Evolutionary conservation across 805 yeast genomes (phyloP).

Genomic region (Nakazawaea holstii): DNA sequence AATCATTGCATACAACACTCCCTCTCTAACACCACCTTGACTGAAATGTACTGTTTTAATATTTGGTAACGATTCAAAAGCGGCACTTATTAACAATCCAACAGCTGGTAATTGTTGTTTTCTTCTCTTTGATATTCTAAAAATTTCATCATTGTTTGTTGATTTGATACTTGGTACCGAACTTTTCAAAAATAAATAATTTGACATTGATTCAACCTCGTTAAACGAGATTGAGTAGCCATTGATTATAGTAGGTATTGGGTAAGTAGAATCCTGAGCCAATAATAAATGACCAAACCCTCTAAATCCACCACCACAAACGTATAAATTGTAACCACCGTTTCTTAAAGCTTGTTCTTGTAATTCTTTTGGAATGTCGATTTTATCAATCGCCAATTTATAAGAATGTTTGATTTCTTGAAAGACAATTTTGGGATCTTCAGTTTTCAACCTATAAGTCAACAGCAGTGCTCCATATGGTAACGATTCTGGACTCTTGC

Average conservation of each 20-base stretch:
- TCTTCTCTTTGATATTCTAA: slow-evolving; percentile 61
- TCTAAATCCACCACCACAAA: slow-evolving; percentile 73
- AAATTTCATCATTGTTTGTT: slow-evolving; percentile 35
- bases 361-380: slow-evolving; percentile 48
- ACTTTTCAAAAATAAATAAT: slow-evolving; percentile 44
- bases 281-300: slow-evolving; percentile 62
- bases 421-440: slow-evolving; percentile 42
- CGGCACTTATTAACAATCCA: slow-evolving; percentile 56
- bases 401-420: slow-evolving; percentile 50
- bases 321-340: slow-evolving; percentile 59
- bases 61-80: slow-evolving; percentile 54
- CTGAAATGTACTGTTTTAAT: slow-evolving; percentile 61
- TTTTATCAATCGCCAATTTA: slow-evolving; percentile 41
- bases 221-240: slow-evolving; percentile 58
- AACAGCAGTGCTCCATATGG: slow-evolving; percentile 75
- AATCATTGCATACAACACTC: slow-evolving; percentile 58
- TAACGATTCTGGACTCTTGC: slow-evolving; percentile 53
- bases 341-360: slow-evolving; percentile 42
- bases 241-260: slow-evolving; percentile 64
- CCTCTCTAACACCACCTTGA: slow-evolving; percentile 79
- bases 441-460: slow-evolving; percentile 47
- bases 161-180: slow-evolving; percentile 35
- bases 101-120: slow-evolving; percentile 67
- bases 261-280: slow-evolving; percentile 46
- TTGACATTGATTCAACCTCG: slow-evolving; percentile 46